phyloP scores from a whole-genome alignment of 2,329 filamentous ascomycete genomes.

The Dactylella cylindrospora region DNA sequence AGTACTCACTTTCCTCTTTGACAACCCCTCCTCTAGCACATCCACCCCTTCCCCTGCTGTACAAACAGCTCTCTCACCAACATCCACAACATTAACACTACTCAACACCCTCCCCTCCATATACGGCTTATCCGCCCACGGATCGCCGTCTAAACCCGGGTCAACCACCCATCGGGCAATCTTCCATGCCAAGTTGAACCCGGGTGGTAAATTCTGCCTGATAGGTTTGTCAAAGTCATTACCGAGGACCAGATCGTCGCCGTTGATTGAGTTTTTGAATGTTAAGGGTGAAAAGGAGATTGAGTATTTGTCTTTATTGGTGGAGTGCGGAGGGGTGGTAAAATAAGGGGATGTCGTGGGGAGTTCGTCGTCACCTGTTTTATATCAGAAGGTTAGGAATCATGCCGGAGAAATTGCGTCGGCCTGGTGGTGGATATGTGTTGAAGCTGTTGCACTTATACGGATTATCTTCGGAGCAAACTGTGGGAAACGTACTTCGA shows the following conservation, averaged over 20 bases:
- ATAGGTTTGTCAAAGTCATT: conserved; percentile 96
- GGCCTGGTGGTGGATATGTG: too few species aligned
- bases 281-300: conserved; percentile 26
- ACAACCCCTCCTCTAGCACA: conserved; percentile 54
- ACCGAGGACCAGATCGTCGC: conserved; percentile 78
- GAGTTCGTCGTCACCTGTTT: background rate
- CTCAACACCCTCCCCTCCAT: conserved; percentile 80
- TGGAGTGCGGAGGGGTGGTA: conserved; percentile 9
- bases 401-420: too few species aligned
- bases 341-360: conserved; percentile 33
- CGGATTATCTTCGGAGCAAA: too few species aligned
- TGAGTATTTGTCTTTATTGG: conserved; percentile 38
- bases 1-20: conserved; percentile 43
- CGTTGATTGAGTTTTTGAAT: conserved; percentile 59
- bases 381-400: too few species aligned
- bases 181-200: conserved; percentile 79
- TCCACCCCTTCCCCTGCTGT: conserved; percentile 48
- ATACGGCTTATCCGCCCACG: conserved; percentile 81
- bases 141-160: conserved; percentile 84
- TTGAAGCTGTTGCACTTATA: too few species aligned
- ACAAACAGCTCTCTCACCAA: conserved; percentile 58
- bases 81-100: conserved; percentile 73
- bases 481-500: conserved; percentile 18
- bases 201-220: conserved; percentile 78
- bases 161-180: conserved; percentile 91